Base-by-base conservation (phyloP, 208 protist species). In the Leishmania tarentolae region DNA sequence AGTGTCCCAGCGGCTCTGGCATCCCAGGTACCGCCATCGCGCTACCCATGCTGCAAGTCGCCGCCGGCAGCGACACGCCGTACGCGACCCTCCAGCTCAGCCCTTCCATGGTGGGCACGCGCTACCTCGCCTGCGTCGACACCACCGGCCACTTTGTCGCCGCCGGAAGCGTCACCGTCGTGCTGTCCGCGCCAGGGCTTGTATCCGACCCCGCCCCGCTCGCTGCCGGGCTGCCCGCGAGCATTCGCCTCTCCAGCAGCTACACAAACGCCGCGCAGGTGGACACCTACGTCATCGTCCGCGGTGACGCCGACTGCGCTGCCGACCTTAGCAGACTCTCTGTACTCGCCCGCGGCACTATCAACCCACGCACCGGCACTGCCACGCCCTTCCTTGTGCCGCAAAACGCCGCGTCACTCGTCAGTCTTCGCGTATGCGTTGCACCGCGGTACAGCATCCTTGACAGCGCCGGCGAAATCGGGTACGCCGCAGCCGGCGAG, bases 281-380 rank as follows among this genome's bases (percentile, higher is more conserved):
- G 11, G 52, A 53, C 31, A 63, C 47, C 28, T 76, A 76, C 72
- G 47, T 28, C 21, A 46, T 76, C 47, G 52, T 76, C 47, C 31
- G 19, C 72, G 52, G 72, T n/a, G 35, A 35, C 72, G 28, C 17
- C 19, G 72, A 53, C 47, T 76, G 72, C 47, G 44, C 44, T 4
- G 47, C 47, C 44, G 72, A 78, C 70, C 52, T 83, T 24, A 66
- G 35, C 21, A 50, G 9, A 9, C 9, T 63, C 56, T 9, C 66
- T 15, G 59, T 87, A 5, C 86, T 83, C 75, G 86, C 74, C 28
- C 53, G 78, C 44, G 89, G 89, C 50, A 35, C 79, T 52, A 83
- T 92, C 28, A 61, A 84, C 68, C 40, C 83, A 37, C 35, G 56
- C 15, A 85, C 61, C 44, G 86, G 72, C 76, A 75, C 65, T 5